A percentile compares a stretch with the other conserved stretches of the same genome.
Evolutionary conservation across 106 monocot species (phyloP).

Genomic region (Dendrobium officinale): DNA sequence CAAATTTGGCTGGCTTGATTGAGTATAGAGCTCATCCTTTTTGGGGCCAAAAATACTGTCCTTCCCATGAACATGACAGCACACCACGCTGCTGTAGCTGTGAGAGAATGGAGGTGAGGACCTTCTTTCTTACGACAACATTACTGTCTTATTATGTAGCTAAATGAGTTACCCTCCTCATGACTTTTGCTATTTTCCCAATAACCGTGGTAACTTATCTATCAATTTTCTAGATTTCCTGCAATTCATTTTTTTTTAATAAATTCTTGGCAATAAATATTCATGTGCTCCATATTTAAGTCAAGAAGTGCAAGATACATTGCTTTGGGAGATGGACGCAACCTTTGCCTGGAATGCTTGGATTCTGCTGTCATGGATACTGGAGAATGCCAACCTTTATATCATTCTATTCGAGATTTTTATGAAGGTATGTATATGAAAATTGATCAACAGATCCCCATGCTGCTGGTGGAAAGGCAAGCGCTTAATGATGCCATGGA

Average conservation of each 20-base stretch:
- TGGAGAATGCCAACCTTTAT: slow-evolving; percentile 89
- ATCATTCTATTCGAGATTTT: slow-evolving; percentile 91
- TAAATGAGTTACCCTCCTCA: neutral
- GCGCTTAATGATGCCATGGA: slow-evolving; percentile 99
- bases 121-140: neutral
- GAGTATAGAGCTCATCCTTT: slow-evolving; percentile 96
- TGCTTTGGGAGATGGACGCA: slow-evolving; percentile 77
- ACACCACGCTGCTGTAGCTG: slow-evolving; percentile 97
- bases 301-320: slow-evolving; percentile 70
- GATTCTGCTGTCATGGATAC: slow-evolving; percentile 95
- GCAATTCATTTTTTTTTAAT: neutral
- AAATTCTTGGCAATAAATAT: neutral
- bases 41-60: slow-evolving; percentile 97
- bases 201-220: neutral
- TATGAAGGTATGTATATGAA: slow-evolving; percentile 98
- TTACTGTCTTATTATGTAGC: neutral
- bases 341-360: slow-evolving; percentile 86
- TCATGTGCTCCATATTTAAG: slow-evolving; percentile 22
- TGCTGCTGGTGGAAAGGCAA: slow-evolving; percentile 95
- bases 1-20: slow-evolving; percentile 77
- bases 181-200: neutral
- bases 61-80: slow-evolving; percentile 78
- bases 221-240: neutral
- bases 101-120: slow-evolving; percentile 79
- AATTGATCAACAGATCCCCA: slow-evolving; percentile 96